Evolutionary conservation across 2,329 filamentous ascomycete species (phyloP).

Genomic region (Xylariaceae sp.): DNA sequence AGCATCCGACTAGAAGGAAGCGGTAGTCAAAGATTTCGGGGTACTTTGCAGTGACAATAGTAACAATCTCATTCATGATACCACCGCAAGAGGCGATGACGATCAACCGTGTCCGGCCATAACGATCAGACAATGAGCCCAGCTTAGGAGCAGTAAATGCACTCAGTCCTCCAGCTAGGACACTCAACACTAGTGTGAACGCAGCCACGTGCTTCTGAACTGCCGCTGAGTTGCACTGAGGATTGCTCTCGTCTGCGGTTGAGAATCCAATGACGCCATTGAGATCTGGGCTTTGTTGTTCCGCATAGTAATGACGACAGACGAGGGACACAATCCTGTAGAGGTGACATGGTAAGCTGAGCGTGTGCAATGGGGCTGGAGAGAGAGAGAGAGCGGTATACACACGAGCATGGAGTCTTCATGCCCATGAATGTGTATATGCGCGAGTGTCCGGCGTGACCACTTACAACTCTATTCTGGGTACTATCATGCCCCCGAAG

Average conservation of each 20-base stretch:
- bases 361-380: not conserved
- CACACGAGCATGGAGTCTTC: not conserved
- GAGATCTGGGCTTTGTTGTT: conserved; percentile 55
- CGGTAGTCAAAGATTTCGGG: conserved; percentile 69
- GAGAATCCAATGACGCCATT: conserved; percentile 58
- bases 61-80: conserved; percentile 67
- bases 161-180: conserved; percentile 71
- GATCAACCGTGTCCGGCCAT: conserved; percentile 72
- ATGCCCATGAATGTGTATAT: not conserved
- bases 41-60: conserved; percentile 70
- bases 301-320: conserved; percentile 75
- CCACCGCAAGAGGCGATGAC: conserved; percentile 69
- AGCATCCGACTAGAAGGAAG: conserved; percentile 69
- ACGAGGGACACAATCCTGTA: conserved; percentile 68
- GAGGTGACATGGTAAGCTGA: not conserved
- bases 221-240: conserved; percentile 72
- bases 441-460: not conserved
- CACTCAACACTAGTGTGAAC: conserved; percentile 70
- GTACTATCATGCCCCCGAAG: conserved; percentile 79
- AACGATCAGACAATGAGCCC: conserved; percentile 79
- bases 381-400: not conserved
- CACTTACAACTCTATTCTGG: conserved; percentile 71
- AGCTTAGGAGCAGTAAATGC: conserved; percentile 78
- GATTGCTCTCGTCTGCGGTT: conserved; percentile 63
- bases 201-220: conserved; percentile 72